Evolutionary conservation across 345 rosid genomes (phyloP).

Genomic region (Hibiscus syriacus): DNA sequence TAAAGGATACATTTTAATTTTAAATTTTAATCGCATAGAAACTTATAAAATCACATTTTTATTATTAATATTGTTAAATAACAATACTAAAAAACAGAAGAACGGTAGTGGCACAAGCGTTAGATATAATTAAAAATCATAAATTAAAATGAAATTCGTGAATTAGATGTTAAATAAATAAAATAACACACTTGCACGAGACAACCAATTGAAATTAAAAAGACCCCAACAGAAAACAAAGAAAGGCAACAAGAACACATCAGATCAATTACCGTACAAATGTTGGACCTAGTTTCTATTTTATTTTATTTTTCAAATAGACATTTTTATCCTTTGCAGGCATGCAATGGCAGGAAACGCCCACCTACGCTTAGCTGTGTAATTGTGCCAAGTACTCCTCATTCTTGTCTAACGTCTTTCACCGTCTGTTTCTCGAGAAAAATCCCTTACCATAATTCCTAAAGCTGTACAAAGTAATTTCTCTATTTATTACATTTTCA

Average conservation of each 20-base stretch:
- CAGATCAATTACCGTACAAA: background rate
- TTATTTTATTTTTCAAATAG: background rate
- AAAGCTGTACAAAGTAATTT: background rate
- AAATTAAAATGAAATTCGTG: too few species aligned
- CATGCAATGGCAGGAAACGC: background rate
- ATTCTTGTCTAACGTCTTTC: background rate
- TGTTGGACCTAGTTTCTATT: background rate
- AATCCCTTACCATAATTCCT: background rate
- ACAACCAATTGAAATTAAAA: too few species aligned
- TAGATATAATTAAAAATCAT: too few species aligned
- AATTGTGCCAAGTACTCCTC: background rate
- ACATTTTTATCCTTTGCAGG: background rate
- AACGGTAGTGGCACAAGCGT: too few species aligned
- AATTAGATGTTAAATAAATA: too few species aligned
- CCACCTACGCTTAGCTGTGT: background rate
- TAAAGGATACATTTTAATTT: too few species aligned
- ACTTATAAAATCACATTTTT: too few species aligned
- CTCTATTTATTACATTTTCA: background rate
- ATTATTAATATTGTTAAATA: too few species aligned
- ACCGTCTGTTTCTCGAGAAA: constrained; percentile 4
- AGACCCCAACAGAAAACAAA: background rate
- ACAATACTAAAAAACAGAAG: too few species aligned
- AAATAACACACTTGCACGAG: background rate
- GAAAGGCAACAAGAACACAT: background rate
- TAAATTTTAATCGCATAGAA: too few species aligned